Evolutionary conservation across 2,329 filamentous ascomycete species (phyloP).

Genomic region (Trichoderma sp.): DNA sequence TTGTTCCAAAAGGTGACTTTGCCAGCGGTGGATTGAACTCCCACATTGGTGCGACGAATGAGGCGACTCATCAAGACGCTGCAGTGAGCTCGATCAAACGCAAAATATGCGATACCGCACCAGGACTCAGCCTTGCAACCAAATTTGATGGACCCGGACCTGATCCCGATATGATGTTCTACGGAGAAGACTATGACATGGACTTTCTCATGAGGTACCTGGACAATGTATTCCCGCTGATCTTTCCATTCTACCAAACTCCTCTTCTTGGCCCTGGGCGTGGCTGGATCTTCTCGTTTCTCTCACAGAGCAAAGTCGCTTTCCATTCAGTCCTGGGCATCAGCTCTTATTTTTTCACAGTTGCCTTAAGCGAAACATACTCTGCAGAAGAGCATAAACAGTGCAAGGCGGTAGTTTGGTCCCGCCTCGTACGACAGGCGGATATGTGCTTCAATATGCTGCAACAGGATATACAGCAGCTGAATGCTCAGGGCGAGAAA

Average conservation of each 20-base stretch:
- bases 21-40: not conserved
- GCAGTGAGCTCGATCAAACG: not conserved
- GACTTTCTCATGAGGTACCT: conserved; percentile 1
- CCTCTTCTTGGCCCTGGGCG: not conserved
- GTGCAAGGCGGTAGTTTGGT: not conserved
- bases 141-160: not conserved
- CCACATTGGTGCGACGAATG: not conserved
- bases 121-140: not conserved
- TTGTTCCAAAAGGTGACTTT: not conserved
- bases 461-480: not conserved
- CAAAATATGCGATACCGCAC: not conserved
- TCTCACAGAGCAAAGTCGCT: not conserved
- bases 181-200: not conserved
- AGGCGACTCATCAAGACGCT: not conserved
- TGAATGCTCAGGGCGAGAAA: not conserved
- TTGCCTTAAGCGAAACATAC: not conserved
- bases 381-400: not conserved
- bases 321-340: not conserved
- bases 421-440: not conserved
- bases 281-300: not conserved
- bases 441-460: not conserved
- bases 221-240: not conserved
- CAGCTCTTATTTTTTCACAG: not conserved
- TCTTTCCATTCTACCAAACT: not conserved
- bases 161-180: not conserved